A percentile compares a stretch with the other conserved stretches of the same genome.
Evolutionary conservation across 169 alveolate species (phyloP).

Genomic region (Amoebophrya sp.): DNA sequence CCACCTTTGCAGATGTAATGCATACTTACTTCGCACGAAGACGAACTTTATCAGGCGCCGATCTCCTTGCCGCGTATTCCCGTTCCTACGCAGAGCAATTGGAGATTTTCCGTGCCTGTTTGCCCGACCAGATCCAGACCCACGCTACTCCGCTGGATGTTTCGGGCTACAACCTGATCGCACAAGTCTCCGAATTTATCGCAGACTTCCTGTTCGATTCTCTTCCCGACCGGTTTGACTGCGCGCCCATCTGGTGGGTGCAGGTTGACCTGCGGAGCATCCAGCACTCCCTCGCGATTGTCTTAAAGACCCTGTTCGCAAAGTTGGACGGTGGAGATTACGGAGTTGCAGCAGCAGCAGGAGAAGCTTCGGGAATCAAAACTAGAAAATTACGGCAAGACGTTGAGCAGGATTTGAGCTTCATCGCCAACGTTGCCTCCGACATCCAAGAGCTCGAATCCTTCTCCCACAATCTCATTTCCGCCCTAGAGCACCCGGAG

Average conservation of each 20-base stretch:
- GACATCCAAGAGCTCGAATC: too few relatives aligned
- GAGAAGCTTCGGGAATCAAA: too few relatives aligned
- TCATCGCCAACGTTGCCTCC: too few relatives aligned
- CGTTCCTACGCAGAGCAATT: not conserved
- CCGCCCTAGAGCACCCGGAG: too few relatives aligned
- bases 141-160: not conserved
- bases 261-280: not conserved
- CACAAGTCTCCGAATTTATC: not conserved
- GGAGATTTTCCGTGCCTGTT: not conserved
- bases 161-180: not conserved
- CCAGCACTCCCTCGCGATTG: not conserved
- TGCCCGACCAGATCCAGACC: not conserved
- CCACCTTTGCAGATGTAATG: not conserved
- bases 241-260: not conserved
- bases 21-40: not conserved
- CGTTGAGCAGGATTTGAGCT: too few relatives aligned
- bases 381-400: too few relatives aligned
- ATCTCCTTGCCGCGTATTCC: not conserved
- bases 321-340: too few relatives aligned
- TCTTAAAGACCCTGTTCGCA: too few relatives aligned
- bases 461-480: too few relatives aligned
- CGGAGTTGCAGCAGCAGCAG: too few relatives aligned
- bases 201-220: not conserved
- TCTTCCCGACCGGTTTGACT: not conserved
- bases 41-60: not conserved